Conservation (phyloP, 108 stramenopile genomes). For the Skeletonema potamos region DNA sequence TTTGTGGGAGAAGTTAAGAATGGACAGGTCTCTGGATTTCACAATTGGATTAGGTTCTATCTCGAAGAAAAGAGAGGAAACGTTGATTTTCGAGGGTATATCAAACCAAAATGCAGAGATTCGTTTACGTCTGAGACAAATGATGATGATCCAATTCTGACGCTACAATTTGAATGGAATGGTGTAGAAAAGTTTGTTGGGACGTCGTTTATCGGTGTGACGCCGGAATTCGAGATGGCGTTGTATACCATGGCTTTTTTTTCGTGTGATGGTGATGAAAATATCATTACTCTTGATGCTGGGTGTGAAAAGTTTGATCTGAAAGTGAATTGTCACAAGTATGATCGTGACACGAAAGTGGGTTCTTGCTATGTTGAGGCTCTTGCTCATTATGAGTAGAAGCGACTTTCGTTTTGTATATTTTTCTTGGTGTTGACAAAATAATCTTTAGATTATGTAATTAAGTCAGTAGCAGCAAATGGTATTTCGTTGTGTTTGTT, state of each 20-base stretch:
- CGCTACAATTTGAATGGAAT: conserved; percentile 87
- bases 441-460: not conserved
- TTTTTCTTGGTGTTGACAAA: not conserved
- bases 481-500: not conserved
- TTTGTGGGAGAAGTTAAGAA: conserved; percentile 91
- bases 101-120: conserved; percentile 63
- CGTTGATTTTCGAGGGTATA: conserved; percentile 87
- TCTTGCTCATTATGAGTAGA: conserved; percentile 62
- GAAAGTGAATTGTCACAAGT: conserved; percentile 70
- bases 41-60: conserved; percentile 94
- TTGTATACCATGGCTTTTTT: conserved; percentile 89
- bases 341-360: conserved; percentile 58
- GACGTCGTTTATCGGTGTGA: conserved; percentile 77
- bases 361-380: conserved; percentile 80
- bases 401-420: not conserved
- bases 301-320: conserved; percentile 61
- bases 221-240: conserved; percentile 93
- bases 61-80: conserved; percentile 80
- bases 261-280: conserved; percentile 59
- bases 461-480: not conserved
- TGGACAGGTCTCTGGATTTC: conserved; percentile 76
- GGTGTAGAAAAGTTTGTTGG: conserved; percentile 86
- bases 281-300: conserved; percentile 57
- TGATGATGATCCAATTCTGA: conserved; percentile 75
- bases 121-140: conserved; percentile 61